Base-by-base conservation (phyloP, 1,139 yeast species). In the Arxiozyma slooffiae region DNA sequence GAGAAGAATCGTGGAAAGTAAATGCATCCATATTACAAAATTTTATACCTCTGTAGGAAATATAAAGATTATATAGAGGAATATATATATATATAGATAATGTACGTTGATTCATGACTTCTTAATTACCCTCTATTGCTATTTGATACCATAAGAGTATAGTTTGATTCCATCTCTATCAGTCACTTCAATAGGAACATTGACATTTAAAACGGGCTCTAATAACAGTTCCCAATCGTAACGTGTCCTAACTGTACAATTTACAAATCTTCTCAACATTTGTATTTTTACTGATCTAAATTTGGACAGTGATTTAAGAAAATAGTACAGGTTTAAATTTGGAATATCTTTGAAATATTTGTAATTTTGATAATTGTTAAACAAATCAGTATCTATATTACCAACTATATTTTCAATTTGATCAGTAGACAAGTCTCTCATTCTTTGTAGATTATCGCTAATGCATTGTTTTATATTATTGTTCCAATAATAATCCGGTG, bases 181-280 rank as follows among this genome's bases (percentile, higher is more conserved):
- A 46, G 63, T 60, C 1, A 70, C 72, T 46, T 65, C 63, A 14
- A 69, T 59, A 3, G 69, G 67, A 16, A 65, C 69, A 14, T 58
- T 53, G 1, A 60, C 61, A 18, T 67, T 63, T 30, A 70, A 59
- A n/a, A 70, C 67, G 0, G 71, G 70, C 16, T 54, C 52, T 5
- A 70, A 47, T 11, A 70, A 52, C 7, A 59, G 44, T 39, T 65
- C 70, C 74, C 73, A 70, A 50, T 70, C 73, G 36, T 60, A 57
- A 48, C 67, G 62, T 1, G 64, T 59, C 53, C 73, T 61, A 38
- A 67, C 62, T 11, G 71, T 70, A 51, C 71, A 70, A 37, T 67
- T 59, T 23, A 62, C 56, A 61, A 67, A 68, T 48, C 61, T 66
- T 51, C 67, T 64, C 38, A 70, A 51, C 67, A 69, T 58, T 7